A percentile compares a stretch with the other conserved stretches of the same genome.
Evolutionary conservation across 768 basidiomycete genomes (phyloP).

Genomic region (Boletus subcaerulescens): DNA sequence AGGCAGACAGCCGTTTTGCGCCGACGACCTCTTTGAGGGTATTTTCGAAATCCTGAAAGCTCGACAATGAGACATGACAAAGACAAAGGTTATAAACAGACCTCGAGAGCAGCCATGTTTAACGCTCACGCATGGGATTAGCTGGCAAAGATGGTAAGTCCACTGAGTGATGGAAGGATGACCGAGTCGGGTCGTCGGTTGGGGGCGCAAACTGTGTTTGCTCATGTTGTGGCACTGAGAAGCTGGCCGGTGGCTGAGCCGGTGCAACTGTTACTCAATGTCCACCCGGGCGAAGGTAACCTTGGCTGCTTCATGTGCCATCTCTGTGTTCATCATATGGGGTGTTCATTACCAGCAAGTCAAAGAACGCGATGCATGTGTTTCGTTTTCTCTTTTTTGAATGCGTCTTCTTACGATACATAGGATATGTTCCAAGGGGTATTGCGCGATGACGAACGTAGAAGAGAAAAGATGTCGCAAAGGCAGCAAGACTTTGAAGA

Average conservation of each 20-base stretch:
- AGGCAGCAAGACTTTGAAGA: slow-evolving; percentile 60
- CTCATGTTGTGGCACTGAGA: slow-evolving; percentile 31
- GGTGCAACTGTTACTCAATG: slow-evolving; percentile 33
- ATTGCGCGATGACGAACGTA: slow-evolving; percentile 80
- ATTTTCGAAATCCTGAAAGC: slow-evolving; percentile 70
- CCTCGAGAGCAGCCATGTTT: slow-evolving; percentile 44
- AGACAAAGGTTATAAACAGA: slow-evolving; percentile 14
- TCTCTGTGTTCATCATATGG: slow-evolving; percentile 75
- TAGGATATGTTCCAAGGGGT: slow-evolving; percentile 94
- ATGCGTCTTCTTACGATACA: slow-evolving; percentile 8
- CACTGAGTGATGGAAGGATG: neutral
- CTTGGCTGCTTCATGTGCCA: slow-evolving; percentile 58
- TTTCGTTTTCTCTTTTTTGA: neutral
- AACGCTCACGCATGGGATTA: slow-evolving; percentile 19
- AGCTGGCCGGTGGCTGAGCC: slow-evolving; percentile 17
- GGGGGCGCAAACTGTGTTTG: slow-evolving; percentile 35
- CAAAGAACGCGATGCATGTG: slow-evolving; percentile 71
- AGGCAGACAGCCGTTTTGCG: slow-evolving; percentile 81
- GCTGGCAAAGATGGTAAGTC: slow-evolving; percentile 8
- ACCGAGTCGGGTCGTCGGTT: slow-evolving; percentile 7
- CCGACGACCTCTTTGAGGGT: slow-evolving; percentile 78
- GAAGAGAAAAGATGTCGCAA: slow-evolving; percentile 65
- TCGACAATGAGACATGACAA: slow-evolving; percentile 6
- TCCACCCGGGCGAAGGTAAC: slow-evolving; percentile 74
- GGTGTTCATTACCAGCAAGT: slow-evolving; percentile 86